Percentiles rank a stretch among this genome's conserved stretches.
phyloP scores from a whole-genome alignment of 345 rosid genomes.

The Lepidium aucheri region DNA sequence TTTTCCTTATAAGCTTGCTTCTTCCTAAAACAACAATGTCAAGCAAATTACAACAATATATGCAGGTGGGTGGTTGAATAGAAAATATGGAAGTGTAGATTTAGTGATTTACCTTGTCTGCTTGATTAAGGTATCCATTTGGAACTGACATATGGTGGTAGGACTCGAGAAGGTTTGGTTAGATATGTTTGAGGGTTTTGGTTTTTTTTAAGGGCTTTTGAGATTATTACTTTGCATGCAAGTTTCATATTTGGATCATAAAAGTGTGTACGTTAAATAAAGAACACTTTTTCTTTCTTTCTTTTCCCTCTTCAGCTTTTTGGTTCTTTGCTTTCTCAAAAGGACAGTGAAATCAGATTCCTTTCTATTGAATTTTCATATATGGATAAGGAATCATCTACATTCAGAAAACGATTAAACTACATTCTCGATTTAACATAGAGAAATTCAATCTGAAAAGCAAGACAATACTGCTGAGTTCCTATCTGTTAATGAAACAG shows the following conservation, averaged over 20 bases:
- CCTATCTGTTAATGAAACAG: not conserved
- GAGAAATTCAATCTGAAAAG: not conserved
- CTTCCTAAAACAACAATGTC: constrained; percentile 15
- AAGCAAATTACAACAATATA: not conserved
- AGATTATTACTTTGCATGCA: constrained; percentile 29
- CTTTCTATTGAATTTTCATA: constrained; percentile 1
- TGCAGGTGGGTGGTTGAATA: not conserved
- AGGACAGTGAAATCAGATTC: constrained; percentile 13
- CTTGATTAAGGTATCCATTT: constrained; percentile 30
- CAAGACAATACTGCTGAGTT: not conserved
- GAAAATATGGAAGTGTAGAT: not conserved
- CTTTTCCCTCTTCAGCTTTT: constrained; percentile 4
- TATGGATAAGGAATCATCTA: constrained; percentile 14
- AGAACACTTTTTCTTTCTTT: constrained; percentile 16
- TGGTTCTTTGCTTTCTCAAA: constrained; percentile 29
- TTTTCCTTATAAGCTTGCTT: constrained; percentile 1
- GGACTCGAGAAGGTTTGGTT: constrained; percentile 11
- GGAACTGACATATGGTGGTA: not conserved
- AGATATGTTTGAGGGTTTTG: constrained; percentile 19
- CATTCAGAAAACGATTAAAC: constrained; percentile 4
- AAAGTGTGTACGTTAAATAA: constrained; percentile 22
- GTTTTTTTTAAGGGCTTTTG: constrained; percentile 23
- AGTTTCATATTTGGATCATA: constrained; percentile 25
- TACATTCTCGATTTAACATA: not conserved
- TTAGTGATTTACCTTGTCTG: constrained; percentile 20